These are phyloP conservation scores for Aspergillus campestris DNA, from an alignment of 495 filamentous ascomycete species.

Conservation along the genomic window DNA sequence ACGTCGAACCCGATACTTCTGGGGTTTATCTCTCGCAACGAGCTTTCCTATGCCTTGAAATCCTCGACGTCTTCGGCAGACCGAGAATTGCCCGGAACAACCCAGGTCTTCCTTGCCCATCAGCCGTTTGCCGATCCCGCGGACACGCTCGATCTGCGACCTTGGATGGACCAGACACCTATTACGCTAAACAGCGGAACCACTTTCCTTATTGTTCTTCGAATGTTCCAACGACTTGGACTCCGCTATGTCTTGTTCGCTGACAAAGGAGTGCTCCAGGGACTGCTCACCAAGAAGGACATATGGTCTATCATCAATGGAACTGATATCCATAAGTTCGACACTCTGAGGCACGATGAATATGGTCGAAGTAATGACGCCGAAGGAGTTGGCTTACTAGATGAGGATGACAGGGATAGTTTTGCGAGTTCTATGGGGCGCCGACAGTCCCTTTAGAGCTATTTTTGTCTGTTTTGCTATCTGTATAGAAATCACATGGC, in stretches of 20 bases:
- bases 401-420: conserved; percentile 32
- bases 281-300: conserved; percentile 94
- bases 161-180: conserved; percentile 98
- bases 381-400: conserved; percentile 45
- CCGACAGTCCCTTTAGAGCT: conserved; percentile 25
- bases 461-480: conserved; percentile 8
- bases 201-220: conserved; percentile 70
- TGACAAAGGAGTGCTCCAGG: conserved; percentile 71
- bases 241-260: conserved; percentile 84
- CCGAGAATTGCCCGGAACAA: conserved; percentile 53
- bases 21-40: conserved; percentile 89
- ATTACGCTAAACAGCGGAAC: conserved; percentile 73
- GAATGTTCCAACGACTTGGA: conserved; percentile 90
- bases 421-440: conserved; percentile 28
- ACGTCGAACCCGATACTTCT: conserved; percentile 59
- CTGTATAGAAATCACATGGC: background rate
- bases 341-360: conserved; percentile 23
- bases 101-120: conserved; percentile 77
- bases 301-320: conserved; percentile 90
- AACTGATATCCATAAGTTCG: conserved; percentile 50
- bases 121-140: conserved; percentile 71
- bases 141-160: conserved; percentile 76
- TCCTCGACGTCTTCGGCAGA: conserved; percentile 30
- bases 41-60: conserved; percentile 74
- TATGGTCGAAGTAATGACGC: conserved; percentile 32